Base-by-base conservation (phyloP, 192 early-diverging fungal species). In the Phlyctochytrium bullatum region DNA sequence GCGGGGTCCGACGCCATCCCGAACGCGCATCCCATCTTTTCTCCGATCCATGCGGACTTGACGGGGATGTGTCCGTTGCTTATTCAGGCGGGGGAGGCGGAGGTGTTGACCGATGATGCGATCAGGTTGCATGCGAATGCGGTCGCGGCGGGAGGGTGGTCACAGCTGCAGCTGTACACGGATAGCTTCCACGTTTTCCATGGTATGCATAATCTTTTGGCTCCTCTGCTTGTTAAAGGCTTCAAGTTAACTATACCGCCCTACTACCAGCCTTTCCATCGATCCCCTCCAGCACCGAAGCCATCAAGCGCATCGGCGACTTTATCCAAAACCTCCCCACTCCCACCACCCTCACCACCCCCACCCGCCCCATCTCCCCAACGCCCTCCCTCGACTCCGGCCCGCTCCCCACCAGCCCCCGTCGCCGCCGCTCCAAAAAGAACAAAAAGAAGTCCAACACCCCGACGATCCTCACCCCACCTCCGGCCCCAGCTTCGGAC, bases 151-250 rank as follows among this genome's bases (percentile, higher is more conserved):
- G 59, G 25, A 20, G n/a, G 4, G 24, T 24, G 47, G 17, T 53
- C 59, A 24, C 61, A 68, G n/a, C 62, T 78, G 60, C 65, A 78
- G 34, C 20, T 78, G 16, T 78, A 63, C 34, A 59, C 52, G 59
- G 73, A 75, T 62, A 75, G 72, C 73, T 78, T 75, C 53, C 77
- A 78, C 51, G 77, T 78, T 12, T 78, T 78, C 47, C 77, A 78
- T 50, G 58, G 61, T 62, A 20, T 14, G 40, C n/a, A n/a, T n/a
- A n/a, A n/a, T n/a, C n/a, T 47, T 47, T 47, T 47, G 40, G 10
- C 20, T 20, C 40, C 20, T 47, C 40, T 47, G 6, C 10, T 47
- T 47, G 40, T 47, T 47, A 14, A 47, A 20, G 20, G 40, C 40
- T 47, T 47, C 40, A 47, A 47, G 20, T 20, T 14, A 14, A 47